A percentile compares a stretch with the other conserved stretches of the same genome.
These are phyloP conservation scores for Lepidium sativum DNA, from an alignment of 345 rosid species.

Conservation along the genomic window DNA sequence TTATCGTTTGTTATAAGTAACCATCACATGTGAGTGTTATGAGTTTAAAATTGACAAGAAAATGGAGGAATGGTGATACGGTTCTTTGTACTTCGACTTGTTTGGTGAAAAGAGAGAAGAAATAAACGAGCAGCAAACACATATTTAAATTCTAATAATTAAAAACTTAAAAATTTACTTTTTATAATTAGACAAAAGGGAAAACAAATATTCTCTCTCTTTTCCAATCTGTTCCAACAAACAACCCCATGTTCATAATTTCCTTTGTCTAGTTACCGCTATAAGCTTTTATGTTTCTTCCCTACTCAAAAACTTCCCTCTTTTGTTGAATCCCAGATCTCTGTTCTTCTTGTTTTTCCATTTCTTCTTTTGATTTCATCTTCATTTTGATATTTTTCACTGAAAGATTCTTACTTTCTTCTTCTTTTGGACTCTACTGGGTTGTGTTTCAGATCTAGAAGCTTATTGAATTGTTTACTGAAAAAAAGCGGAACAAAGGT, in stretches of 20 bases:
- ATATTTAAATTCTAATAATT: no score
- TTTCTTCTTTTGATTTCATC: neutral
- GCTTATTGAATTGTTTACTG: constrained; percentile 1
- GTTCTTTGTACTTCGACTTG: no score
- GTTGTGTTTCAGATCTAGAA: constrained; percentile 18
- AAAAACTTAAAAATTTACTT: neutral
- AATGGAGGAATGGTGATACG: no score
- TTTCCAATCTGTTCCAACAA: constrained; percentile 42
- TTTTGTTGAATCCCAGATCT: constrained; percentile 12
- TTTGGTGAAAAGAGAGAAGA: no score
- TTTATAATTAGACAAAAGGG: neutral
- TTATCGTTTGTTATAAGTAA: no score
- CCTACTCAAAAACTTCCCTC: neutral
- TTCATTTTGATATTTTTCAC: neutral
- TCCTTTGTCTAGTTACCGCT: constrained; percentile 30
- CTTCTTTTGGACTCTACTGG: constrained; percentile 12
- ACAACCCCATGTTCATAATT: constrained; percentile 49
- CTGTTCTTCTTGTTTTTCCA: neutral
- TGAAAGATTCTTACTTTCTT: constrained; percentile 3
- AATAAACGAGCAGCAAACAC: no score
- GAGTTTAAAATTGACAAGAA: no score
- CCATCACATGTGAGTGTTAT: no score
- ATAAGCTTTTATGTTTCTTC: constrained; percentile 20
- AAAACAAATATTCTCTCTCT: neutral
- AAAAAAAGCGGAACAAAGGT: neutral